Percentiles rank a stretch among this genome's conserved stretches.
These are phyloP conservation scores for Acanthochlamys bracteata DNA, from an alignment of 106 monocot genomes.

Conservation along the genomic window DNA sequence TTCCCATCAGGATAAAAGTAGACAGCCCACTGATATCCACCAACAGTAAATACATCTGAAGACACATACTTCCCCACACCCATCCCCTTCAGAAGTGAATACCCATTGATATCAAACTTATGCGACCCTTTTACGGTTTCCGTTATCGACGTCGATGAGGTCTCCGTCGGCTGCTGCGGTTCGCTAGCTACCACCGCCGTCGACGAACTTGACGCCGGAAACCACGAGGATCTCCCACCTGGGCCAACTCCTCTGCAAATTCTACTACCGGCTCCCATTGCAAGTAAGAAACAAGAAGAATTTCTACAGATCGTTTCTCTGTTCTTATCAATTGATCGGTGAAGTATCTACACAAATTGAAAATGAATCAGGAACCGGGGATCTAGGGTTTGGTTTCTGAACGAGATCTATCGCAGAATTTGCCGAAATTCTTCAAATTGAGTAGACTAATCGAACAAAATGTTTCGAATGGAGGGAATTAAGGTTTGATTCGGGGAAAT, in stretches of 20 bases:
- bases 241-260: neutral
- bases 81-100: constrained; percentile 5
- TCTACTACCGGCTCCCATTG: neutral
- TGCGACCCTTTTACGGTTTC: constrained; percentile 11
- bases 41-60: neutral
- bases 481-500: no score
- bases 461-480: no score
- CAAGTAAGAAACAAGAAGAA: neutral
- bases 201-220: neutral
- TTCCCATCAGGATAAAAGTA: constrained; percentile 14
- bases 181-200: no score
- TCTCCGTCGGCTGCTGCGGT: constrained; percentile 1
- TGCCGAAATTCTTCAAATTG: no score
- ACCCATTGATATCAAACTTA: constrained; percentile 2
- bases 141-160: constrained; percentile 9
- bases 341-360: no score
- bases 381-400: no score
- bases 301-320: neutral
- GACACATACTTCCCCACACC: constrained; percentile 4
- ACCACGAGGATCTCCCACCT: neutral
- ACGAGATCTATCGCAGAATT: no score
- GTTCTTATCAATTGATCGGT: no score
- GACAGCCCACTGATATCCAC: constrained; percentile 7
- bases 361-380: no score
- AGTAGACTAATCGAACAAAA: no score